A percentile compares a stretch with the other conserved stretches of the same genome.
Evolutionary conservation across 768 basidiomycete species (phyloP).

Genomic region (Candolleomyces aberdarensis): DNA sequence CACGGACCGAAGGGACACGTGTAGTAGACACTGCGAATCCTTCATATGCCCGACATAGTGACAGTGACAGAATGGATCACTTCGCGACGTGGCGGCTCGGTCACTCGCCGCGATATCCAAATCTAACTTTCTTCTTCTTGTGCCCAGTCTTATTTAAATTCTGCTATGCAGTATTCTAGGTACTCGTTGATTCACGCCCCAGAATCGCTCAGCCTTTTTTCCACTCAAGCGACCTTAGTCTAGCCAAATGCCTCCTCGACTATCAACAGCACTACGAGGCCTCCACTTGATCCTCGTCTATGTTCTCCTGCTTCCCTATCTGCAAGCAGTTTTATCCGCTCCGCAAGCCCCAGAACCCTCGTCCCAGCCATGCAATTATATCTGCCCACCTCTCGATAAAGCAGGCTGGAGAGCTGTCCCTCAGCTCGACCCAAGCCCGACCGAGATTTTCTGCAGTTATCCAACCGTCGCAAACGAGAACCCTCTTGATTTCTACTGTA

Average conservation of each 20-base stretch:
- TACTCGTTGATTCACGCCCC: background rate
- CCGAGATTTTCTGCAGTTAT: conserved; percentile 4
- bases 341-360: background rate
- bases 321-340: background rate
- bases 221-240: background rate
- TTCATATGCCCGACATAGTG: conserved; percentile 1
- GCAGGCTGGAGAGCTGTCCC: background rate
- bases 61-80: background rate
- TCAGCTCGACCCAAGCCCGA: background rate
- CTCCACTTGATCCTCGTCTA: background rate
- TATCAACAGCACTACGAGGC: too few relatives aligned
- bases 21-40: background rate
- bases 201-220: background rate
- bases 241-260: background rate
- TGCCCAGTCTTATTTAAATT: background rate
- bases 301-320: background rate
- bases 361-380: background rate
- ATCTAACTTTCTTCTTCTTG: background rate
- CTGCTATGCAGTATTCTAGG: background rate
- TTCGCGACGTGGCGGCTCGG: background rate
- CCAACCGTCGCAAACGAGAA: background rate
- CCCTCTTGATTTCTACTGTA: conserved; percentile 1
- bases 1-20: background rate
- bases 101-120: background rate
- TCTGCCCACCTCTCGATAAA: conserved; percentile 2